phyloP scores from a whole-genome alignment of 345 rosid species.

The Garcia nutans region DNA sequence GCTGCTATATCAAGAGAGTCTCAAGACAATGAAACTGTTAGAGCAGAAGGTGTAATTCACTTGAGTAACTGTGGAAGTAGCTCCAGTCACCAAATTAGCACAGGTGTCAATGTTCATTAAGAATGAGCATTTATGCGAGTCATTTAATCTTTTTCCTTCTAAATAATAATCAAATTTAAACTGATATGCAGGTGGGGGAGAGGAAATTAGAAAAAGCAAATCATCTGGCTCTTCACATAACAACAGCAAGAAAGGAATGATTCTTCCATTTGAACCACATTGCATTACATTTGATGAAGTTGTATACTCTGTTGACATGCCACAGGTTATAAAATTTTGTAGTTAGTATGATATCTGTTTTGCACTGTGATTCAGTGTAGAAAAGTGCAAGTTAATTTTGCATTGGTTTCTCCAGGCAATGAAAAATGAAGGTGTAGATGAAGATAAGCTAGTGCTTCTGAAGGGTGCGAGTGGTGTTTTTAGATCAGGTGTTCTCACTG shows the following conservation, averaged over 20 bases:
- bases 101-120: neutral
- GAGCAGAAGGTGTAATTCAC: neutral
- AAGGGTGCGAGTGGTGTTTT: conserved; percentile 71
- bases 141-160: neutral
- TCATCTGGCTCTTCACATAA: neutral
- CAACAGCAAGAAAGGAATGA: conserved; percentile 50
- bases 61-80: neutral
- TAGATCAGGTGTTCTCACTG: conserved; percentile 77
- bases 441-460: conserved; percentile 53
- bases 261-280: conserved; percentile 69
- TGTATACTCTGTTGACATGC: conserved; percentile 65
- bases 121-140: neutral
- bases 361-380: neutral
- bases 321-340: conserved; percentile 42
- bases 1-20: conserved; percentile 32
- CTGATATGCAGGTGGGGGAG: conserved; percentile 6
- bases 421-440: conserved; percentile 50
- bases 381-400: neutral
- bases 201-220: conserved; percentile 1
- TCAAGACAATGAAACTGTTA: neutral
- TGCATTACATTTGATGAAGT: conserved; percentile 55
- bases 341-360: neutral
- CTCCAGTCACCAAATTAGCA: neutral
- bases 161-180: neutral
- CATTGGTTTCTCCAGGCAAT: conserved; percentile 36